phyloP scores from a whole-genome alignment of 495 filamentous ascomycete species.

The Staphylotrichum longicolle region DNA sequence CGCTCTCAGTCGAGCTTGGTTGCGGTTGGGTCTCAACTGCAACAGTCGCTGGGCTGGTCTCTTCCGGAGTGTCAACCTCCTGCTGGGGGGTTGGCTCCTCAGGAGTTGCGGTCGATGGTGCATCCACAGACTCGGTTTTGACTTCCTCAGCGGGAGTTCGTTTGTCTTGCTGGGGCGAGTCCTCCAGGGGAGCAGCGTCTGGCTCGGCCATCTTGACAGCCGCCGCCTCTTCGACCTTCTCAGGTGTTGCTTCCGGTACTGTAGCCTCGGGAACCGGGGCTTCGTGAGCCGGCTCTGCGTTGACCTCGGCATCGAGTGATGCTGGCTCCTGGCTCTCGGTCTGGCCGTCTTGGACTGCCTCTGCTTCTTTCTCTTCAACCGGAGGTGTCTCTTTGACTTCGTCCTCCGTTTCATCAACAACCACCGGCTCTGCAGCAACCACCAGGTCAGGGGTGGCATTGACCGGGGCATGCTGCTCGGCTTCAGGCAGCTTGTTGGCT shows the following conservation, averaged over 20 bases:
- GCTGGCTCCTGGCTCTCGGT: not conserved
- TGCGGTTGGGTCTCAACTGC: not conserved
- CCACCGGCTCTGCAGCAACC: not conserved
- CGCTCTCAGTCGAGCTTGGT: not conserved
- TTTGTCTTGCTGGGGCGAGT: not conserved
- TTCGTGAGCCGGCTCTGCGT: slow-evolving; percentile 2
- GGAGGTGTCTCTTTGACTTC: not conserved
- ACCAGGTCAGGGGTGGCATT: too few relatives aligned
- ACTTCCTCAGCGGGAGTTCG: not conserved
- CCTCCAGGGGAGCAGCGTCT: too few relatives aligned
- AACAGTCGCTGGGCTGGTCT: not conserved
- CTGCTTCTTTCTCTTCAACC: slow-evolving; percentile 1
- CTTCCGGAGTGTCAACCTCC: not conserved
- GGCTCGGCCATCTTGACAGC: not conserved
- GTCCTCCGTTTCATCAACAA: slow-evolving; percentile 1
- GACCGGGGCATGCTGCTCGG: not conserved
- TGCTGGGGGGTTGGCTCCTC: not conserved
- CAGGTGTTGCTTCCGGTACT: not conserved
- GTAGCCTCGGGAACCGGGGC: slow-evolving; percentile 10
- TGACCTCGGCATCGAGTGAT: not conserved
- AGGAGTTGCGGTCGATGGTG: not conserved
- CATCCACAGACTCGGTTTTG: not conserved
- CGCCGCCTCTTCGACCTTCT: slow-evolving; percentile 2
- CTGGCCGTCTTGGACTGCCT: not conserved
- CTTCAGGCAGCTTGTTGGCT: not conserved